Percentiles rank a stretch among this genome's conserved stretches.
phyloP scores from a whole-genome alignment of 768 basidiomycete genomes.

The Mycena sanguinolenta region DNA sequence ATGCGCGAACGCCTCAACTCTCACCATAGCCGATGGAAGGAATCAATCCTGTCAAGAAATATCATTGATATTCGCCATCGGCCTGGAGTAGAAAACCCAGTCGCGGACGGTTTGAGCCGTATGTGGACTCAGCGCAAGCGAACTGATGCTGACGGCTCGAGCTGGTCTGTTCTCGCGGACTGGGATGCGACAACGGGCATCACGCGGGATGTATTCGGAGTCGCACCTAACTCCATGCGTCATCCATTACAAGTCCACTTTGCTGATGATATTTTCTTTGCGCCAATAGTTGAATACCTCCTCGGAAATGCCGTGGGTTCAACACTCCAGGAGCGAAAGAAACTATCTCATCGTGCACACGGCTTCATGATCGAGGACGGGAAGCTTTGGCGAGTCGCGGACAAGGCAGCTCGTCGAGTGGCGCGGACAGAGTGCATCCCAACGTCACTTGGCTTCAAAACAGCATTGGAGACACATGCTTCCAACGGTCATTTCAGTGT shows the following conservation, averaged over 20 bases:
- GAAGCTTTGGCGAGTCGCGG: constrained; percentile 33
- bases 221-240: neutral
- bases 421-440: constrained; percentile 24
- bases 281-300: constrained; percentile 23
- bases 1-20: constrained; percentile 35
- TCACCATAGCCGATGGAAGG: constrained; percentile 45
- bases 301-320: constrained; percentile 28
- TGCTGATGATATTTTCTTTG: constrained; percentile 31
- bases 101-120: constrained; percentile 43
- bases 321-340: constrained; percentile 16
- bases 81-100: constrained; percentile 40
- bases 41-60: constrained; percentile 41
- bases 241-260: constrained; percentile 29
- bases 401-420: constrained; percentile 11
- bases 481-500: constrained; percentile 41
- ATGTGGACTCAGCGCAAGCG: constrained; percentile 28
- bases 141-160: constrained; percentile 12
- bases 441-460: constrained; percentile 23
- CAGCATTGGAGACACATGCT: constrained; percentile 20
- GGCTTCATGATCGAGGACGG: constrained; percentile 30
- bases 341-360: constrained; percentile 4
- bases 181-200: constrained; percentile 41
- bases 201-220: constrained; percentile 1
- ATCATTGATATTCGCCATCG: constrained; percentile 41
- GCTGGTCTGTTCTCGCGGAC: constrained; percentile 44